phyloP scores from a whole-genome alignment of 805 yeast genomes.

The Metschnikowia gruessii region DNA sequence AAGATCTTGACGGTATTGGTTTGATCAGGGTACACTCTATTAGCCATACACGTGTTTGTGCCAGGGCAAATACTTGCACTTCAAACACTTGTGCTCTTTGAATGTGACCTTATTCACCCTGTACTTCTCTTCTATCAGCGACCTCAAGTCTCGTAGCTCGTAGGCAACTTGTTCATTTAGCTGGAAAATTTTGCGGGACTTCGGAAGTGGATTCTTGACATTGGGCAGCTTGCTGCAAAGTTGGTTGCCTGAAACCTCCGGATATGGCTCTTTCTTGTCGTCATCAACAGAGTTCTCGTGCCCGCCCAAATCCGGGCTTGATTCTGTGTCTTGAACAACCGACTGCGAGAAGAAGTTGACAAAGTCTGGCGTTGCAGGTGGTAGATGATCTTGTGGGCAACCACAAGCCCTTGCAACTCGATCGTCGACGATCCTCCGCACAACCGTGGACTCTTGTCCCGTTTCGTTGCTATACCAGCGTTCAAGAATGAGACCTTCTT shows the following conservation, averaged over 20 bases:
- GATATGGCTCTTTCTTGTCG: not conserved
- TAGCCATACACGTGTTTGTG: conserved; percentile 12
- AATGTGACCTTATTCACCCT: conserved; percentile 12
- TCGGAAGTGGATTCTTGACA: conserved; percentile 6
- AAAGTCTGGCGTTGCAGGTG: conserved; percentile 14
- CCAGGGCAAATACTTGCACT: conserved; percentile 19
- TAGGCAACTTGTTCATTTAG: conserved; percentile 17
- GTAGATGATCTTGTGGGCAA: conserved; percentile 8
- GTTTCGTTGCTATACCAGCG: conserved; percentile 7
- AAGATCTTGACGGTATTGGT: not conserved
- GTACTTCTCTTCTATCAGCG: conserved; percentile 13
- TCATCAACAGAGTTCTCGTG: not conserved
- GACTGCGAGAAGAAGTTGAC: conserved; percentile 13
- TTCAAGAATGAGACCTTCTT: conserved; percentile 14
- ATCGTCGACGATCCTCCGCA: conserved; percentile 5
- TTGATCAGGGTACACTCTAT: not conserved
- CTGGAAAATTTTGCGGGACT: conserved; percentile 12
- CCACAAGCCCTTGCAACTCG: conserved; percentile 7
- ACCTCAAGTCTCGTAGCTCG: conserved; percentile 14
- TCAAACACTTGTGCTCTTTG: conserved; percentile 13
- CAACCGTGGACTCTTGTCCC: conserved; percentile 15
- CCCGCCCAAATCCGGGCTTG: conserved; percentile 2
- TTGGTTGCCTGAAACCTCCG: not conserved
- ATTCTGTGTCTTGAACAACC: not conserved
- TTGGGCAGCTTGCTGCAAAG: conserved; percentile 8